Conservation (phyloP, 306 rosid genomes). For the Rubus parviflorus region DNA sequence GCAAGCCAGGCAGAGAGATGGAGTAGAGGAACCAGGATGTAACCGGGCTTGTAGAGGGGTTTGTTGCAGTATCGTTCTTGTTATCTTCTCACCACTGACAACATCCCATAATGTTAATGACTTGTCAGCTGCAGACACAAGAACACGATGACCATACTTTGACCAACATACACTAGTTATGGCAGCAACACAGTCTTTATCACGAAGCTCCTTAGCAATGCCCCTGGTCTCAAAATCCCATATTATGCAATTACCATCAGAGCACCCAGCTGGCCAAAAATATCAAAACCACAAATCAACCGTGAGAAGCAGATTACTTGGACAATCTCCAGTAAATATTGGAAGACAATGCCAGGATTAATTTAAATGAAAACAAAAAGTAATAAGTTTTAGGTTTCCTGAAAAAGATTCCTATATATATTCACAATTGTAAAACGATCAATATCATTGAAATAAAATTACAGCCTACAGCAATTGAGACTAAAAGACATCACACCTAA, state of each 20-base stretch:
- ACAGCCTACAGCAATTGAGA: not conserved
- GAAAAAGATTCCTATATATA: not conserved
- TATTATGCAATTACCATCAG: constrained; percentile 86
- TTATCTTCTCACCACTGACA: constrained; percentile 63
- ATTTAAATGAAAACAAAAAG: not conserved
- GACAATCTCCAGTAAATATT: constrained; percentile 11
- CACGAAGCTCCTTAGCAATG: constrained; percentile 79
- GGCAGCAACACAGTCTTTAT: constrained; percentile 68
- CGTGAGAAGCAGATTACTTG: constrained; percentile 19
- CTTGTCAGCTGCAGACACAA: constrained; percentile 89
- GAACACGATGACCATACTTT: constrained; percentile 65
- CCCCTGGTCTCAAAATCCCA: constrained; percentile 99
- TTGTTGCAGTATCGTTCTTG: constrained; percentile 61
- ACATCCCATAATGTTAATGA: constrained; percentile 86
- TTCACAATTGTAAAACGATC: not conserved
- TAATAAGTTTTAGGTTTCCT: not conserved
- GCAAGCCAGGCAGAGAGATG: constrained; percentile 87
- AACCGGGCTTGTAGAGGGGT: constrained; percentile 87
- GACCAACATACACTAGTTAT: constrained; percentile 77
- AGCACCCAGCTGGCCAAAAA: constrained; percentile 79
- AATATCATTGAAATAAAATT: not conserved
- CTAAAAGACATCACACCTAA: not conserved
- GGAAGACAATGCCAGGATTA: constrained; percentile 2
- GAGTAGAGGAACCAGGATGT: constrained; percentile 83
- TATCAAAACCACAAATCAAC: constrained; percentile 29